Base-by-base conservation (phyloP, 148 eudicot species). In the Pharnaceum exiguum region DNA sequence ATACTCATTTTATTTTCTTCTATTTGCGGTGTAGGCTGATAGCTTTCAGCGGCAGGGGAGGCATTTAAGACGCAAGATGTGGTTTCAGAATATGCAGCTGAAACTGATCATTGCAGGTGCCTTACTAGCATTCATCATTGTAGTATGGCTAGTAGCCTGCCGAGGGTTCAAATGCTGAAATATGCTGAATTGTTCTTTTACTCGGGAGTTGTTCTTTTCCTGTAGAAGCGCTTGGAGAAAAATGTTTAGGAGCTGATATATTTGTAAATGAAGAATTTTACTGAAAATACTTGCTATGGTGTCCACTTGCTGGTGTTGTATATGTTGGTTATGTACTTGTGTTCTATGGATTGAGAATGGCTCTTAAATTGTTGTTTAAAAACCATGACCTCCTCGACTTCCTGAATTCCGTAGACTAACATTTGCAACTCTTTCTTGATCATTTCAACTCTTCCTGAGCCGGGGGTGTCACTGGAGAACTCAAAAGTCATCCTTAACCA, bases 41-140 rank as follows among this genome's bases (percentile, higher is more conserved):
- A 87, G 84, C 72, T 91, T 91, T 75, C 97, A 91, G 72, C 80
- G 97, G 75, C 97, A 91, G 67, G 97, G 97, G 47, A 78, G 97
- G 76, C 96, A 84, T 50, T 70, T 91, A 32, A 74, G 97, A 2
- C 65, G 95, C 19, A 85, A 80, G 72, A 91, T 91, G 95, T 91
- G 97, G 97, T 60, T 87, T 71, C 97, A 91, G 72, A 91, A 81
- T 54, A 68, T 91, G 56, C 96, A 82, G 43, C 68, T 85, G 87
- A 91, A 87, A 81, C 75, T 91, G 48, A 76, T 82, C 38, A 73
- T 80, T 33, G 96, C 82, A 31, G 96, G 96, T 31, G 76, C 59
- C 18, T 32, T 87, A 31, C 25, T 82, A 29, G 76, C 68, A 55
- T 57, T 84, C 57, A 67, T 91, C 71, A 59, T 89, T 72, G 73